Conservation (phyloP, 768 basidiomycete species). For the Mycena latifolia region DNA sequence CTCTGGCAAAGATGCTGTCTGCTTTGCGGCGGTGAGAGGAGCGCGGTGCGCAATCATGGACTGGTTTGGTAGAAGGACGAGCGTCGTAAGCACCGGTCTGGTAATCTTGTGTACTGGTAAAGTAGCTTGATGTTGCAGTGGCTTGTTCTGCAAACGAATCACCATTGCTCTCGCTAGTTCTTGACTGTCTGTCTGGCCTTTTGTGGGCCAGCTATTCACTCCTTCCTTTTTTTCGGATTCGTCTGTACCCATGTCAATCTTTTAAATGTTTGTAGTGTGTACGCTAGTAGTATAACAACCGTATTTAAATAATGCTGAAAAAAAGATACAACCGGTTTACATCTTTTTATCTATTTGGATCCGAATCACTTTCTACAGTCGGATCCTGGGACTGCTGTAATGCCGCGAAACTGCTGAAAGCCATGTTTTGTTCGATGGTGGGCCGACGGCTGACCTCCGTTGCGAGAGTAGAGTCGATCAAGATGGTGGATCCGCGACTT, state of each 20-base stretch:
- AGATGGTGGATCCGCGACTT: conserved; percentile 41
- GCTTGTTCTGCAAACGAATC: conserved; percentile 42
- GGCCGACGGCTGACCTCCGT: conserved; percentile 65
- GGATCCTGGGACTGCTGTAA: conserved; percentile 63
- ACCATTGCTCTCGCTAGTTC: conserved; percentile 33
- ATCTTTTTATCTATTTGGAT: conserved; percentile 17
- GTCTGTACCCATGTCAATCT: conserved; percentile 36
- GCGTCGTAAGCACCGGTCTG: conserved; percentile 47
- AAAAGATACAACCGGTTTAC: conserved; percentile 18
- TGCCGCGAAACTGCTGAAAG: conserved; percentile 66
- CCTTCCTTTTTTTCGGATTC: conserved; percentile 35
- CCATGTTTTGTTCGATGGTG: conserved; percentile 88
- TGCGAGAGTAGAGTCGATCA: conserved; percentile 54
- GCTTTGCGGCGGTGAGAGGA: conserved; percentile 74
- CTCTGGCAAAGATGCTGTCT: conserved; percentile 93
- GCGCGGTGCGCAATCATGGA: conserved; percentile 36
- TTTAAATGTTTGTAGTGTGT: conserved; percentile 28
- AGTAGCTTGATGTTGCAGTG: conserved; percentile 60
- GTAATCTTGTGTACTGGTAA: conserved; percentile 63
- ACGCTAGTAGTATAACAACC: conserved; percentile 36
- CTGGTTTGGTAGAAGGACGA: conserved; percentile 33
- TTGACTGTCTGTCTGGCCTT: conserved; percentile 36
- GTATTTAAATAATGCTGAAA: conserved; percentile 38
- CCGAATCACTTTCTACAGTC: conserved; percentile 21
- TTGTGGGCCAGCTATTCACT: conserved; percentile 36